Evolutionary conservation across 2,329 filamentous ascomycete species (phyloP).

Genomic region (Penicillium concentricum): DNA sequence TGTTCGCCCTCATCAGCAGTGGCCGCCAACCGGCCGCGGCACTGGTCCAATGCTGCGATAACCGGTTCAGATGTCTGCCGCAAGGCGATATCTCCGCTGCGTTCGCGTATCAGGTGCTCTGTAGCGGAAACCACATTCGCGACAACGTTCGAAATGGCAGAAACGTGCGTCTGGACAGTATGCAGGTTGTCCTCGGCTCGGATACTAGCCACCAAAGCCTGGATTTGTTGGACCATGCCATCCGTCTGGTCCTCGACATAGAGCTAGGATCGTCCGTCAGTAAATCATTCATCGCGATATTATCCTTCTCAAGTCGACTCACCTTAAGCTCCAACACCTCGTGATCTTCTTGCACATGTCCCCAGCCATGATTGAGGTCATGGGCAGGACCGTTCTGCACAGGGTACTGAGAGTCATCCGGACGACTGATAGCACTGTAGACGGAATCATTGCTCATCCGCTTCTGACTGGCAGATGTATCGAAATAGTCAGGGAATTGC

Average conservation of each 20-base stretch:
- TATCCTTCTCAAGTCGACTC: constrained; percentile 17
- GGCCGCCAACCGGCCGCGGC: constrained; percentile 64
- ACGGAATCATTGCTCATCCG: constrained; percentile 65
- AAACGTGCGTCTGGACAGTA: constrained; percentile 68
- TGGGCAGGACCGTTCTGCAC: constrained; percentile 31
- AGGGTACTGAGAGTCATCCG: constrained; percentile 38
- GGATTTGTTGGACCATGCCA: constrained; percentile 73
- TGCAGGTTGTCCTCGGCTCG: constrained; percentile 63
- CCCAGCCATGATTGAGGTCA: constrained; percentile 41
- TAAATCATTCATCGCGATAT: background rate
- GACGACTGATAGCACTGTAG: constrained; percentile 72
- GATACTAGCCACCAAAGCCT: constrained; percentile 73
- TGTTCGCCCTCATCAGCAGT: constrained; percentile 62
- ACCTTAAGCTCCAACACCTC: constrained; percentile 64
- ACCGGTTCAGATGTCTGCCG: constrained; percentile 47
- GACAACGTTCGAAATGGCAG: constrained; percentile 68
- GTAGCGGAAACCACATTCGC: constrained; percentile 68
- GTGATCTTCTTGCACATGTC: constrained; percentile 40
- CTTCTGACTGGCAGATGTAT: constrained; percentile 51
- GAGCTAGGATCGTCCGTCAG: constrained; percentile 48
- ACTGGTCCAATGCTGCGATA: constrained; percentile 54
- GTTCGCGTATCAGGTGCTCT: constrained; percentile 53
- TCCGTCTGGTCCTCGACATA: constrained; percentile 83
- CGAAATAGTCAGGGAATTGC: constrained; percentile 67
- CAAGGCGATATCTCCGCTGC: constrained; percentile 49